A percentile compares a stretch with the other conserved stretches of the same genome.
Evolutionary conservation across 805 yeast genomes (phyloP).

Genomic region (Candida gorgasii): DNA sequence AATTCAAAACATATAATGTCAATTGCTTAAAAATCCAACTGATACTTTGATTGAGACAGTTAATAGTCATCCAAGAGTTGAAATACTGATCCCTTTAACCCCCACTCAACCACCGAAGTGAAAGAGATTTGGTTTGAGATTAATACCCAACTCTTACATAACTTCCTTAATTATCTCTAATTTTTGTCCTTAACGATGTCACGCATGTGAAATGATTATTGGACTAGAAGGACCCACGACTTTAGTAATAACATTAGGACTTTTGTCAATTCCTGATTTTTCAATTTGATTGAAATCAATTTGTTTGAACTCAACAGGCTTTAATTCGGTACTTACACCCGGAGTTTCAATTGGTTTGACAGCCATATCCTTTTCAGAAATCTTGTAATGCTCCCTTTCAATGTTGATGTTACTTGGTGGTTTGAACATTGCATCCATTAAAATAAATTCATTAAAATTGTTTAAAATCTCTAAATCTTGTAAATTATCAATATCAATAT

Average conservation of each 20-base stretch:
- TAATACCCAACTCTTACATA: slow-evolving; percentile 11
- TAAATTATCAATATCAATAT: slow-evolving; percentile 15
- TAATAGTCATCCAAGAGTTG: slow-evolving; percentile 13
- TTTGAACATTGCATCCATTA: slow-evolving; percentile 24
- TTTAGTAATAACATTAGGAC: background rate
- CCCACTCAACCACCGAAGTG: slow-evolving; percentile 6
- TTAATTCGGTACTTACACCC: background rate
- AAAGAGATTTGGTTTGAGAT: slow-evolving; percentile 7
- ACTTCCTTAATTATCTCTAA: slow-evolving; percentile 14
- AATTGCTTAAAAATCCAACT: slow-evolving; percentile 19
- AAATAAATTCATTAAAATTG: slow-evolving; percentile 15
- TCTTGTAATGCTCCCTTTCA: slow-evolving; percentile 12
- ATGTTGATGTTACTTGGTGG: slow-evolving; percentile 17
- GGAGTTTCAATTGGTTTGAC: slow-evolving; percentile 1
- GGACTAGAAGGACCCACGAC: slow-evolving; percentile 7
- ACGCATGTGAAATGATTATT: slow-evolving; percentile 15
- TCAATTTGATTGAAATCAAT: background rate
- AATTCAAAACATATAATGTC: slow-evolving; percentile 15
- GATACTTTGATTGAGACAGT: slow-evolving; percentile 15
- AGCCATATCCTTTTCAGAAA: slow-evolving; percentile 8
- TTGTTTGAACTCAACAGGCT: background rate
- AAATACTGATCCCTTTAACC: slow-evolving; percentile 8
- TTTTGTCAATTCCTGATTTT: background rate
- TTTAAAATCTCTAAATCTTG: slow-evolving; percentile 16
- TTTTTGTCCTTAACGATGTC: slow-evolving; percentile 12